Evolutionary conservation across 768 basidiomycete genomes (phyloP).

Genomic region (Serendipita indica): DNA sequence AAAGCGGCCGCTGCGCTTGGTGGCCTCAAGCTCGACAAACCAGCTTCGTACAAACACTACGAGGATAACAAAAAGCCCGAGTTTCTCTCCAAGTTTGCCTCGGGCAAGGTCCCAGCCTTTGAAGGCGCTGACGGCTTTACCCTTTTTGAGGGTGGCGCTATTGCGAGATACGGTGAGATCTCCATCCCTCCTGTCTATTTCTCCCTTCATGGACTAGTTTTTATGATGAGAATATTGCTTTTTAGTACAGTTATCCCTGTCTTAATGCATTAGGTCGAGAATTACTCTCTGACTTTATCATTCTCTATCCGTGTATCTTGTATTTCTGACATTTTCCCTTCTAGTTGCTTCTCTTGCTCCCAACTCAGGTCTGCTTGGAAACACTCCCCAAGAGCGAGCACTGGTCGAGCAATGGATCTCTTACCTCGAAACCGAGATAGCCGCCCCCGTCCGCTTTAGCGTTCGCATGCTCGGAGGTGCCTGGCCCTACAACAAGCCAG

Average conservation of each 20-base stretch:
- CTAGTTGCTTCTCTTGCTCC: constrained; percentile 64
- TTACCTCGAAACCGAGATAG: constrained; percentile 55
- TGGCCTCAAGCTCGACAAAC: constrained; percentile 41
- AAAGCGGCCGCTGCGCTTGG: constrained; percentile 43
- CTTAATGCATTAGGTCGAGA: constrained; percentile 48
- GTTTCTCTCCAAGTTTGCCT: constrained; percentile 60
- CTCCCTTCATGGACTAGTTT: constrained; percentile 13
- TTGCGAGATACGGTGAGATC: constrained; percentile 79
- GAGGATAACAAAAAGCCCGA: constrained; percentile 58
- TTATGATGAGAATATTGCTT: constrained; percentile 28
- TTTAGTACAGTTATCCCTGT: constrained; percentile 58
- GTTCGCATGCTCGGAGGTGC: constrained; percentile 27
- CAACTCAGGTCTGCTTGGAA: constrained; percentile 65
- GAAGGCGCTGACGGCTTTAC: constrained; percentile 64
- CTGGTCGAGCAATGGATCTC: constrained; percentile 76
- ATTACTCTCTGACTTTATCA: constrained; percentile 16
- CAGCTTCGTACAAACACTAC: constrained; percentile 40
- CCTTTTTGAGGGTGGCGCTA: constrained; percentile 62
- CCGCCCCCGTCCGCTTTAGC: constrained; percentile 25
- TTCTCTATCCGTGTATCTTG: constrained; percentile 1
- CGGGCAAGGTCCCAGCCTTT: constrained; percentile 73
- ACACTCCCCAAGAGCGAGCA: constrained; percentile 48
- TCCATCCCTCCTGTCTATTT: neutral
- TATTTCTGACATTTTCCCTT: constrained; percentile 9
- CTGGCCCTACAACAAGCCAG: constrained; percentile 68